These are phyloP conservation scores for Cyberlindnera amylophila DNA, from an alignment of 805 yeast species.

Conservation along the genomic window DNA sequence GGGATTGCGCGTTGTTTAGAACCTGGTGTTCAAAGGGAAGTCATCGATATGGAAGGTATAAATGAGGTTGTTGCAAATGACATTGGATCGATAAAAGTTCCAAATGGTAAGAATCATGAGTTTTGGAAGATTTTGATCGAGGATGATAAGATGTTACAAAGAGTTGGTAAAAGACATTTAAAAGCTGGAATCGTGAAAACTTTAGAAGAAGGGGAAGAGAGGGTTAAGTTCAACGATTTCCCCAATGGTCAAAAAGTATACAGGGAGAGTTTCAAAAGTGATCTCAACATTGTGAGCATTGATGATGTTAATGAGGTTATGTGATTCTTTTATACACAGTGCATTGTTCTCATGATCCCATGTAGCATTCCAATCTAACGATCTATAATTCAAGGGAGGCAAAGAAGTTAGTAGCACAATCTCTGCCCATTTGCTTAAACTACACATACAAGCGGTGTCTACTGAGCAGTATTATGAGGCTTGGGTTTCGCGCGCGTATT, in stretches of 20 bases:
- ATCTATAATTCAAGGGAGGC: no score
- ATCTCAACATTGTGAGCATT: slow-evolving; percentile 24
- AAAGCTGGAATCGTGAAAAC: slow-evolving; percentile 16
- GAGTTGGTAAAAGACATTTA: slow-evolving; percentile 33
- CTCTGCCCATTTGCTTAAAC: no score
- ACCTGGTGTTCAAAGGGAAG: slow-evolving; percentile 7
- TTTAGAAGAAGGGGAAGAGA: slow-evolving; percentile 46
- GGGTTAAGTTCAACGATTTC: slow-evolving; percentile 55
- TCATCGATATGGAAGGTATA: not conserved
- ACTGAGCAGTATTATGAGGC: no score
- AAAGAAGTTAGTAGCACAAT: no score
- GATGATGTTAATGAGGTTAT: slow-evolving; percentile 24
- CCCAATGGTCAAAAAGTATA: slow-evolving; percentile 49
- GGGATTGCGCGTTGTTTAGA: slow-evolving; percentile 37
- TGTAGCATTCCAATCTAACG: no score
- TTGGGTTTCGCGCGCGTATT: no score
- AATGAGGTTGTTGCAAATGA: slow-evolving; percentile 12
- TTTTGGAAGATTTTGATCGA: slow-evolving; percentile 51
- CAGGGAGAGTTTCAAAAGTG: slow-evolving; percentile 24
- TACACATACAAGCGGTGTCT: no score
- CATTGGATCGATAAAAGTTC: slow-evolving; percentile 16
- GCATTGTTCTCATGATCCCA: no score
- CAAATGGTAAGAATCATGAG: slow-evolving; percentile 32
- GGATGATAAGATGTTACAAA: slow-evolving; percentile 40
- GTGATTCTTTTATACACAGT: no score